Base-by-base conservation (phyloP, 352 stramenopile genomes). In the Phytophthora cajani region DNA sequence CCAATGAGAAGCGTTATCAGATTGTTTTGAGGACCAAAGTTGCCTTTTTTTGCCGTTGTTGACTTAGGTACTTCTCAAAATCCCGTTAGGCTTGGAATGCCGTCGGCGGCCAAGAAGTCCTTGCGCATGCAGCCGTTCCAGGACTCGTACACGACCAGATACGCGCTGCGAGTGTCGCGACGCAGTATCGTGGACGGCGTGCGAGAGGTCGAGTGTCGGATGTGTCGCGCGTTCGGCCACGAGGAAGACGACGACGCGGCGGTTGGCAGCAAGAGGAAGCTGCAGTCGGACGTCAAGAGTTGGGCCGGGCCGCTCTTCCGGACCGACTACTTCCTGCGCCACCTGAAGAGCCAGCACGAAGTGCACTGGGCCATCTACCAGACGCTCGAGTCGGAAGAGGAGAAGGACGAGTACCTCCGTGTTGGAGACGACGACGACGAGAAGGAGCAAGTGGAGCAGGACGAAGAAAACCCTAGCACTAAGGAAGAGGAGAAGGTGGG, bases 1-100 rank as follows among this genome's bases (percentile, higher is more conserved):
- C 46, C 46, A 52, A 52, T 52, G 46, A 21, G 46, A 52, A 21
- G 19, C 46, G 19, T 52, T 30, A 52, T 52, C 46, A 52, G 46
- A 27, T 52, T 52, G 14, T 49, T 50, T 50, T 50, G 42, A 46
- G 38, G n/a, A n/a, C 5, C 42, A 49, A 11, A 21, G 17, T 49
- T 49, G 42, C 14, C 12, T n/a, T 46, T n/a, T 46, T 46, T 44
- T 44, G 14, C 17, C 17, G 3, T 33, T 11, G 32, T 12, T 38
- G 32, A 12, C 2, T 9, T 9, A 38, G 8, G 9, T 38, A 12
- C 8, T 11, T 38, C 8, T 11, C 0, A 38, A 38, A 12, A 12
- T 38, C 32, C 42, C 42, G 42, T 50, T 50, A 30, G 5, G 27
- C 27, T 30, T 6, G 23, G 42, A 17, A 49, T 49, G 42, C 42